Percentiles rank a stretch among this genome's conserved stretches.
These are phyloP conservation scores for Rubroboletus pulcherrimus DNA, from an alignment of 768 basidiomycete genomes.

Conservation along the genomic window DNA sequence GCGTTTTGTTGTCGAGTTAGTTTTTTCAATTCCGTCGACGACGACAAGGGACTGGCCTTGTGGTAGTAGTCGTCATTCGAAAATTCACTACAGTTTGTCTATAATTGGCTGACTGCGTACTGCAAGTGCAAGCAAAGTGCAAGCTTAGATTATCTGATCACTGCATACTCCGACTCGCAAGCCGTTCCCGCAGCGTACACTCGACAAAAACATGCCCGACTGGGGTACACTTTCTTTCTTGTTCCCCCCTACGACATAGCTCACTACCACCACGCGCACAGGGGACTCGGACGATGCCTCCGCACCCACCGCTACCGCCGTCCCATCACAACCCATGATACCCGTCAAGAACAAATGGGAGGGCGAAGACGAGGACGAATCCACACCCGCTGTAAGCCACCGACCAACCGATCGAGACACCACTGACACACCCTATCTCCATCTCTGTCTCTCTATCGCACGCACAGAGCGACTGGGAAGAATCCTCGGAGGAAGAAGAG, in stretches of 20 bases:
- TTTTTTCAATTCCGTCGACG: neutral
- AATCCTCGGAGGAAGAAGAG: constrained; percentile 70
- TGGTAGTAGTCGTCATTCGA: constrained; percentile 5
- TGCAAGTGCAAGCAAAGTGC: no score
- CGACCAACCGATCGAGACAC: neutral
- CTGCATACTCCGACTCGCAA: no score
- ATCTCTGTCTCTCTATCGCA: neutral
- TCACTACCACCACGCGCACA: constrained; percentile 27
- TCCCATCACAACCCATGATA: constrained; percentile 17
- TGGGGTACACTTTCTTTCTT: constrained; percentile 38
- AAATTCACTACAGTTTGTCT: no score
- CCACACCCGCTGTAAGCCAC: constrained; percentile 63
- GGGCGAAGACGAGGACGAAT: constrained; percentile 88
- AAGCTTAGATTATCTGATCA: no score
- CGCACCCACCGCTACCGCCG: constrained; percentile 13
- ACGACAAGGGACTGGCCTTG: constrained; percentile 14
- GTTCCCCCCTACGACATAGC: constrained; percentile 2
- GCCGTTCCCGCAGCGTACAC: no score
- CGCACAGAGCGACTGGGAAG: constrained; percentile 92
- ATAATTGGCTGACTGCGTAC: no score
- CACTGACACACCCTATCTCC: constrained; percentile 1
- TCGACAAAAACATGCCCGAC: constrained; percentile 35
- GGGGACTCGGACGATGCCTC: constrained; percentile 37
- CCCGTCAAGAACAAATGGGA: constrained; percentile 69
- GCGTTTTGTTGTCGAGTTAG: neutral